Evolutionary conservation across 2,329 filamentous ascomycete species (phyloP).

Genomic region (Lomentospora prolificans): DNA sequence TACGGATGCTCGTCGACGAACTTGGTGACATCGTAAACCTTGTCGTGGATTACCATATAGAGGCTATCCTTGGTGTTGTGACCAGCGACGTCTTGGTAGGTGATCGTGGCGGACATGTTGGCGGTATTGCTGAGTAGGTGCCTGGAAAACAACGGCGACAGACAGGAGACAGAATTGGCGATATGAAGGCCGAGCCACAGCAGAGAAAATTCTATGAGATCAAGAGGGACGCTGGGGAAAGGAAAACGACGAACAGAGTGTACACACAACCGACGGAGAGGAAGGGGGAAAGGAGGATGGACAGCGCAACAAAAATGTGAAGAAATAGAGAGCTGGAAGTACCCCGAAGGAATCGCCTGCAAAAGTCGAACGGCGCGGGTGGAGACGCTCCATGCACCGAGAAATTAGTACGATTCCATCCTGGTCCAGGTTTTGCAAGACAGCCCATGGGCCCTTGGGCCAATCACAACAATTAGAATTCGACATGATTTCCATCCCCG

Average conservation of each 20-base stretch:
- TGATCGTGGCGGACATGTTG: constrained; percentile 43
- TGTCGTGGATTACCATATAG: constrained; percentile 86
- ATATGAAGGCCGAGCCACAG: background rate
- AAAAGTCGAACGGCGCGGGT: constrained; percentile 9
- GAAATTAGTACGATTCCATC: constrained; percentile 1
- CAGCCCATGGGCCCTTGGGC: background rate
- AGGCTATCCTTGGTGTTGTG: constrained; percentile 93
- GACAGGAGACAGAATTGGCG: background rate
- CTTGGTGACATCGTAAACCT: constrained; percentile 81
- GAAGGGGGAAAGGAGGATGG: constrained; percentile 1
- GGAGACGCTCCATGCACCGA: constrained; percentile 6
- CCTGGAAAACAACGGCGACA: background rate
- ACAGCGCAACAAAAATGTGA: constrained; percentile 1
- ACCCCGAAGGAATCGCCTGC: background rate
- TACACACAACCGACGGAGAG: background rate
- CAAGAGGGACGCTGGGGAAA: constrained; percentile 10
- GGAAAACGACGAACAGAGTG: constrained; percentile 7
- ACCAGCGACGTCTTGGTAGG: constrained; percentile 69
- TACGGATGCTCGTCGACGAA: constrained; percentile 97
- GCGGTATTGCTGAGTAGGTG: constrained; percentile 13
- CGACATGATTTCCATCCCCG: background rate
- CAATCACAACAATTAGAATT: background rate
- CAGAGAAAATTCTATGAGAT: background rate
- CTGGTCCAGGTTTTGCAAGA: constrained; percentile 3
- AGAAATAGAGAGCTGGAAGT: constrained; percentile 8